Evolutionary conservation across 2,329 filamentous ascomycete species (phyloP), one percentile per base, ranked within the genome.

Genomic region (Botrytis aclada): DNA sequence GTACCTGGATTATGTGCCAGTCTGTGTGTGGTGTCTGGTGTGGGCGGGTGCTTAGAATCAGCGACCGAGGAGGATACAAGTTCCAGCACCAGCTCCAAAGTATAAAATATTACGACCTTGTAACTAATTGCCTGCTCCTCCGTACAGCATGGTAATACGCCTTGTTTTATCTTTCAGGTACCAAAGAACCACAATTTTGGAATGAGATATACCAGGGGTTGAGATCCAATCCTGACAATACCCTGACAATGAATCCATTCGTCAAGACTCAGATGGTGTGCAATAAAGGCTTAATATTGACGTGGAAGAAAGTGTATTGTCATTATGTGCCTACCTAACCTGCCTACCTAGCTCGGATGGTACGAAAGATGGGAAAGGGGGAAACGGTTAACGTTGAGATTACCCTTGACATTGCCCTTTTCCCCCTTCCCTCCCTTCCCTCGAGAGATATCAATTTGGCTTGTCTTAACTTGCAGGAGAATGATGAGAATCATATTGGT

Each of bases 111-210:
- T 29, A 4, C 51, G 1, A 16, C 51, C 51, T 18, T 29, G 51
- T 18, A 16, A 29, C 51, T 56, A 29, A 32, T 29, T 12, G 51
- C 51, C n/a, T 29, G 8, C 22, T 61, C 22, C 58, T 8, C 58
- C 58, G 34, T 63, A 22, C 60, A 43, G 37, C 37, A 41, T 41
- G 37, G 60, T 63, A 20, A 63, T 63, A 63, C 60, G 60, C 60
- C 60, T 63, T 63, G 60, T 66, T 66, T 66, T 51, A 66, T 51
- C 64, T 20, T 54, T 22, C 64, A 51, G 22, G 64, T 54, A 67
- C 34, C 45, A 39, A 47, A 56, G 64, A 67, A 67, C 64, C 64
- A 67, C 64, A 67, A 67, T 67, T 67, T 54, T 41, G 45, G 47
- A 39, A 67, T 67, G 64, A 67, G 47, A 45, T 43, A 8, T 14